phyloP scores from a whole-genome alignment of 2,329 filamentous ascomycete genomes.

The Ascochyta fabae region DNA sequence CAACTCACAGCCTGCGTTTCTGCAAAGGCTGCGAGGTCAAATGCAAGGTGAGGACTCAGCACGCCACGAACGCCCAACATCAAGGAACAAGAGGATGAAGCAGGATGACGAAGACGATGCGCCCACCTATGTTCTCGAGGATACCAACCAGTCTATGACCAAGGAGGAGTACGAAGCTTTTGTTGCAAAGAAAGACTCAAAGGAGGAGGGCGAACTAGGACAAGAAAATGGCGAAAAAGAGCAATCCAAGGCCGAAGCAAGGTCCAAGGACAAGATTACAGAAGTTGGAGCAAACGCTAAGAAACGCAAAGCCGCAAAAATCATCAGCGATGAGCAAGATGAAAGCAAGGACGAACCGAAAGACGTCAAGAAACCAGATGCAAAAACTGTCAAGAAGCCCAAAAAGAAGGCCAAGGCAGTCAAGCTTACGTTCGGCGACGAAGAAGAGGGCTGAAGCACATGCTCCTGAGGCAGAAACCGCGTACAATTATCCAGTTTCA shows the following conservation, averaged over 20 bases:
- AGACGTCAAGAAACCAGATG: slow-evolving; percentile 13
- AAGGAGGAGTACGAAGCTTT: slow-evolving; percentile 59
- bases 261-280: slow-evolving; percentile 39
- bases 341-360: slow-evolving; percentile 21
- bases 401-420: slow-evolving; percentile 48
- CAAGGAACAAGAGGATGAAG: slow-evolving; percentile 53
- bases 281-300: slow-evolving; percentile 43
- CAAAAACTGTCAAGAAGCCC: slow-evolving; percentile 37
- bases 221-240: slow-evolving; percentile 12
- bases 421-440: slow-evolving; percentile 48
- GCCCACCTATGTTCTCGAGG: slow-evolving; percentile 76
- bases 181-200: slow-evolving; percentile 38
- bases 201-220: slow-evolving; percentile 14
- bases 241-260: slow-evolving; percentile 11
- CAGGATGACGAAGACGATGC: slow-evolving; percentile 75
- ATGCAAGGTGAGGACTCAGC: slow-evolving; percentile 58
- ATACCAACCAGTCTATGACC: slow-evolving; percentile 67
- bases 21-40: slow-evolving; percentile 58
- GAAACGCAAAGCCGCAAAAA: slow-evolving; percentile 48
- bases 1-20: slow-evolving; percentile 58
- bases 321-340: slow-evolving; percentile 42
- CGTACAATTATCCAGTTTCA: not conserved
- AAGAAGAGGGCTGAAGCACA: slow-evolving; percentile 33
- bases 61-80: slow-evolving; percentile 53
- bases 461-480: no score